phyloP scores from a whole-genome alignment of 495 filamentous ascomycete species.

The Oleoguttula mirabilis region DNA sequence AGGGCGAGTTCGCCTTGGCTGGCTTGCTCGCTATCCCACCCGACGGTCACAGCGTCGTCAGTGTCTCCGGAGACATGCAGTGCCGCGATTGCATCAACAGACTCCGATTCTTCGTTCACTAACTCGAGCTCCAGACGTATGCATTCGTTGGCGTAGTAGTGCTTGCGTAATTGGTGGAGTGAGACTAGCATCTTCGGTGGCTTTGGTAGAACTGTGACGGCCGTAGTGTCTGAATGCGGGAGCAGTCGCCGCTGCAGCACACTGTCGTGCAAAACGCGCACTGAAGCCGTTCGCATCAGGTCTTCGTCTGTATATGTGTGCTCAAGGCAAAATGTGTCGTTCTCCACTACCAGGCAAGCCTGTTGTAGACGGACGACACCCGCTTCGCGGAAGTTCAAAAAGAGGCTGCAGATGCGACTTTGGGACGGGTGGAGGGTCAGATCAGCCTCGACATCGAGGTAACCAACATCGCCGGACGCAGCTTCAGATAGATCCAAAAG shows the following conservation, averaged over 20 bases:
- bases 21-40: neutral
- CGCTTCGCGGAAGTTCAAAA: conserved; percentile 64
- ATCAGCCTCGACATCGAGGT: conserved; percentile 50
- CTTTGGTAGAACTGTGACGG: conserved; percentile 65
- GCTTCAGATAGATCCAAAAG: too few species aligned
- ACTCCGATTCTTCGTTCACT: conserved; percentile 72
- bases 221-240: conserved; percentile 36
- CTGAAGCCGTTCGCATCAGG: conserved; percentile 10
- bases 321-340: conserved; percentile 4
- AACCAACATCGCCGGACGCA: too few species aligned
- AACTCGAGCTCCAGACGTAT: conserved; percentile 56
- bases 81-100: conserved; percentile 21
- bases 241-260: conserved; percentile 31
- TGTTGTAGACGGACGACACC: conserved; percentile 45
- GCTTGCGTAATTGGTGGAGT: conserved; percentile 44
- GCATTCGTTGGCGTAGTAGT: conserved; percentile 75
- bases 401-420: conserved; percentile 58
- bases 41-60: neutral
- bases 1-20: neutral
- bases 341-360: conserved; percentile 1
- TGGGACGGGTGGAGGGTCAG: conserved; percentile 57
- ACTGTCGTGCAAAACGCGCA: conserved; percentile 15
- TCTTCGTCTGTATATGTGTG: conserved; percentile 9
- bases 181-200: conserved; percentile 81
- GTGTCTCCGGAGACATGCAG: conserved; percentile 2